phyloP scores from a whole-genome alignment of 2,329 filamentous ascomycete genomes.

The Thelonectria blattea region DNA sequence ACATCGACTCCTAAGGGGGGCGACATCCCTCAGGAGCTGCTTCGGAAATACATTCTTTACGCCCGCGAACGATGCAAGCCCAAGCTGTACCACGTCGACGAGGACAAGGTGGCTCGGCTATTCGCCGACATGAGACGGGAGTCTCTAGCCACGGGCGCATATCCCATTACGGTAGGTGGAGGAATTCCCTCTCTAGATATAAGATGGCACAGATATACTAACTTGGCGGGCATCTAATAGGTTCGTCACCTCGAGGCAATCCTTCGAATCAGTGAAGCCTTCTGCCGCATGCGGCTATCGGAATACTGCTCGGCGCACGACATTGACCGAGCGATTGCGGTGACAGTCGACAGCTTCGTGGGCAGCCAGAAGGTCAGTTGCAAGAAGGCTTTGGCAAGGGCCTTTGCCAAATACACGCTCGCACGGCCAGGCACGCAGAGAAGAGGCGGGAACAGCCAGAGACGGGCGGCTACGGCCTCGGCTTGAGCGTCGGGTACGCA shows the following conservation, averaged over 20 bases:
- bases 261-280: conserved; percentile 91
- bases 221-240: conserved; percentile 51
- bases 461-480: conserved; percentile 41
- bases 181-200: background rate
- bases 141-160: conserved; percentile 90
- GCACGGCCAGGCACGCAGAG: conserved; percentile 52
- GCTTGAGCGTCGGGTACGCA: conserved; percentile 23
- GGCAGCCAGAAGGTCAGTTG: conserved; percentile 96
- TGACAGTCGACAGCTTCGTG: conserved; percentile 95
- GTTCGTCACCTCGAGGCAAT: conserved; percentile 98
- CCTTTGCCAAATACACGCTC: conserved; percentile 92
- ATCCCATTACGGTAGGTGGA: conserved; percentile 91
- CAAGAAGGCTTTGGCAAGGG: conserved; percentile 92
- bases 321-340: conserved; percentile 95
- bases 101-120: conserved; percentile 92
- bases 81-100: conserved; percentile 96
- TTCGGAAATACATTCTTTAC: conserved; percentile 97
- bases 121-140: conserved; percentile 97
- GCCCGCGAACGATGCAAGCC: conserved; percentile 87
- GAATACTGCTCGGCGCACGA: conserved; percentile 91
- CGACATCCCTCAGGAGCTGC: conserved; percentile 86
- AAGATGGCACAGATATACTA: conserved; percentile 17
- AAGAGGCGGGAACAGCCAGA: conserved; percentile 33
- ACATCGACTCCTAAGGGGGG: conserved; percentile 50
- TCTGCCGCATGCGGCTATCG: conserved; percentile 97